Evolutionary conservation across 1,139 yeast genomes (phyloP), one percentile per base, ranked within the genome.

Genomic region (Eremothecium gossypii): DNA sequence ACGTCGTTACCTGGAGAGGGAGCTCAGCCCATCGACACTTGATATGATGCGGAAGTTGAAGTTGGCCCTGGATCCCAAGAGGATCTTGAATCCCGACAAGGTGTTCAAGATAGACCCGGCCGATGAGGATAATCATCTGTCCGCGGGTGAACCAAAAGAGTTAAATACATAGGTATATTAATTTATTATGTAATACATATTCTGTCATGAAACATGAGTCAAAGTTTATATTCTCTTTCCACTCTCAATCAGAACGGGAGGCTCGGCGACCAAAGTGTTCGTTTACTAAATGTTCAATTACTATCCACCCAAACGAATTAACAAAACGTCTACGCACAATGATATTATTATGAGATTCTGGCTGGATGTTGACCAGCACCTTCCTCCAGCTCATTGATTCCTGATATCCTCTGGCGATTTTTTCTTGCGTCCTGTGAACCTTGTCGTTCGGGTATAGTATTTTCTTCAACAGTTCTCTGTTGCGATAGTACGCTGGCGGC

Each of bases 251-350:
- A 7, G 20, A 11, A 33, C 36, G 23, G 9, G 26, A 33, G 20
- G 30, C 13, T 29, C 6, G 23, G 23, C 23, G 29, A 17, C 69
- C 68, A 58, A 84, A 84, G 62, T 83, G 93, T 43, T 76, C 72
- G 12, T 71, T 64, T 1, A 83, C 84, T 49, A 91, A 55, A 62
- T 91, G 96, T 41, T 83, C 84, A 30, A 91, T 71, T 0, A 87
- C 96, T 0, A 85, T 87, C 96, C 97, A 89, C 1, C 99, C 99
- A 64, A 83, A 87, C 0, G 96, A 95, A 66, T 91, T 91, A 8
- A 95, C 80, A 67, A 85, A 91, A 47, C 89, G 67, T 53, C 99
- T 70, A 49, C 99, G 68, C 1, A 91, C 98, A 29, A 85, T 71
- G 39, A 91, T 89, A 55, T 89, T 93, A 58, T 91, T 91, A 57